These are phyloP conservation scores for Echinochloa phyllopogon DNA, from an alignment of 176 grass and related monocot species.

Conservation along the genomic window DNA sequence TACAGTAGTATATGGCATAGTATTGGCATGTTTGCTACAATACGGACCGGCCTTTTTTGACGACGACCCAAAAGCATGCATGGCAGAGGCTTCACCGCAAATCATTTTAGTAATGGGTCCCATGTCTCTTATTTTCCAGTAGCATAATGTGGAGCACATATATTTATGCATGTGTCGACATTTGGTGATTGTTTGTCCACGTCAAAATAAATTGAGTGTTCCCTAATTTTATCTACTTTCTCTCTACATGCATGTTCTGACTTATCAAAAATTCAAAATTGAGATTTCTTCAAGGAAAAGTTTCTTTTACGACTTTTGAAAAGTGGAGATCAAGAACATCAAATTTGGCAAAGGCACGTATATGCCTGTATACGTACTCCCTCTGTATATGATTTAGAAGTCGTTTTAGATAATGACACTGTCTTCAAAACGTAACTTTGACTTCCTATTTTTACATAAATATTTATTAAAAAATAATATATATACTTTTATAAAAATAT, in stretches of 20 bases:
- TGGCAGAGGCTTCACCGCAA: neutral
- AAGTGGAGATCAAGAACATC: too few species aligned
- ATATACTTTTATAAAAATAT: too few species aligned
- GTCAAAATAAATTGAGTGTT: neutral
- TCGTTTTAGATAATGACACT: too few species aligned
- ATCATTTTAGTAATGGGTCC: neutral
- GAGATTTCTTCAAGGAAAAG: too few species aligned
- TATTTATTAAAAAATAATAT: too few species aligned
- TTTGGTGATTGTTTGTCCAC: neutral
- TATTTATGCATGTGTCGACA: neutral
- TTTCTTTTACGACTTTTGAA: too few species aligned
- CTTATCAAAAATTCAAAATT: too few species aligned
- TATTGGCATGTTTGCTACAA: constrained; percentile 26
- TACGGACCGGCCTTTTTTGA: neutral
- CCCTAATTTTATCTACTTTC: neutral
- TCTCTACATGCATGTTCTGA: neutral
- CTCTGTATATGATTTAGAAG: too few species aligned
- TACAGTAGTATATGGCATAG: neutral
- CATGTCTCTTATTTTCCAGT: neutral
- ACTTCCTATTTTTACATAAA: too few species aligned
- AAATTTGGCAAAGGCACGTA: too few species aligned
- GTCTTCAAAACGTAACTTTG: too few species aligned
- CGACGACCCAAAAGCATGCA: neutral
- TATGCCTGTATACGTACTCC: too few species aligned
- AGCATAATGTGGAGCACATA: neutral